Percentiles rank a stretch among this genome's conserved stretches.
Conservation (phyloP, 2,329 filamentous ascomycete genomes). For the Phyllosticta ampelicida region DNA sequence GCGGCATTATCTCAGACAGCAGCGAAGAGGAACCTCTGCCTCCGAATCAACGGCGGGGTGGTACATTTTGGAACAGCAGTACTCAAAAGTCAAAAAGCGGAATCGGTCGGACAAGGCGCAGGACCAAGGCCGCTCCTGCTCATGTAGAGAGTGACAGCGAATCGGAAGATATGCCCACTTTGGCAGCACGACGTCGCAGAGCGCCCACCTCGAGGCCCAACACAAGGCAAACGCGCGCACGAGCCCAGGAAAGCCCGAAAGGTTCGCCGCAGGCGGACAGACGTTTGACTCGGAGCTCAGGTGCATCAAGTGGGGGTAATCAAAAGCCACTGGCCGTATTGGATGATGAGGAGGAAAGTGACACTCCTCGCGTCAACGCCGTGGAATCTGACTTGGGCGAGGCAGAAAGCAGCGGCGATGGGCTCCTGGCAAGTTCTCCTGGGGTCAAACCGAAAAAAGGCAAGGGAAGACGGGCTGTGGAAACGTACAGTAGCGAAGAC, state of each 20-base stretch:
- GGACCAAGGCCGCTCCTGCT: not conserved
- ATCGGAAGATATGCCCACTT: not conserved
- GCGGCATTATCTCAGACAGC: not conserved
- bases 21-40: not conserved
- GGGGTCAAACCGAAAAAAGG: not conserved
- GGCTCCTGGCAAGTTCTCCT: constrained; percentile 11
- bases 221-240: constrained; percentile 14
- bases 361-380: not conserved
- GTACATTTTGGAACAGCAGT: not conserved
- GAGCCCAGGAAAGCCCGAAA: constrained; percentile 5
- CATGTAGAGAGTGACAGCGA: not conserved
- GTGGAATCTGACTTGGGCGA: constrained; percentile 2
- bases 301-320: not conserved
- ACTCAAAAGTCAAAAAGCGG: not conserved
- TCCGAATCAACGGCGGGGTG: not conserved
- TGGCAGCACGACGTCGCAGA: not conserved
- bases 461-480: not conserved
- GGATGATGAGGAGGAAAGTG: not conserved
- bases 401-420: constrained; percentile 8
- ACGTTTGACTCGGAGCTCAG: not conserved
- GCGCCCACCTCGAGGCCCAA: not conserved
- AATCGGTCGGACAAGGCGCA: not conserved
- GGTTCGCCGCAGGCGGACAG: not conserved
- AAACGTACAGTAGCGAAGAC: constrained; percentile 7
- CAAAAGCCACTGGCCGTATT: not conserved